These are phyloP conservation scores for Blumeria graminis DNA, from an alignment of 2,329 filamentous ascomycete genomes.

Conservation along the genomic window DNA sequence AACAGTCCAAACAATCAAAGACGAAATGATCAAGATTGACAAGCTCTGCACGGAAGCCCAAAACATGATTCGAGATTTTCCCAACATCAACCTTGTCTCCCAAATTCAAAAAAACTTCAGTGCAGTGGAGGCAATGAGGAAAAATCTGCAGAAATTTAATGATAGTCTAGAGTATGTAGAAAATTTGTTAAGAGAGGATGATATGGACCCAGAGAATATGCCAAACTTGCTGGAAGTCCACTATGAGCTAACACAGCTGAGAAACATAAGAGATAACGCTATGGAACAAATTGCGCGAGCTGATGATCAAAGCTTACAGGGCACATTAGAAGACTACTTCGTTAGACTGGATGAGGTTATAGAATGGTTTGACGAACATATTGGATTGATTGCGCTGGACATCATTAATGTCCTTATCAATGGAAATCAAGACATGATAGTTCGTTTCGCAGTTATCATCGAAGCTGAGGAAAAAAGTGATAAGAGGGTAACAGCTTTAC, in stretches of 20 bases:
- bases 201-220: slow-evolving; percentile 69
- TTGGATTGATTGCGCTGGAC: slow-evolving; percentile 71
- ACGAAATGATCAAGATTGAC: slow-evolving; percentile 97
- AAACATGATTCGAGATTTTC: slow-evolving; percentile 92
- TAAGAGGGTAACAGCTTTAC: slow-evolving; percentile 67
- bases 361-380: slow-evolving; percentile 87
- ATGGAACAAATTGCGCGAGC: slow-evolving; percentile 82
- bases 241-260: slow-evolving; percentile 72
- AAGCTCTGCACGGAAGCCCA: slow-evolving; percentile 91
- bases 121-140: slow-evolving; percentile 80
- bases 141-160: slow-evolving; percentile 70
- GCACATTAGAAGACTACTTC: slow-evolving; percentile 79
- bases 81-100: slow-evolving; percentile 72
- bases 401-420: slow-evolving; percentile 67
- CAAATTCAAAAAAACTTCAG: slow-evolving; percentile 94
- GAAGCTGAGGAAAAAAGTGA: slow-evolving; percentile 95
- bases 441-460: slow-evolving; percentile 75
- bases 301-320: slow-evolving; percentile 48
- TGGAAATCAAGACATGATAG: slow-evolving; percentile 73
- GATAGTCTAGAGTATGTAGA: slow-evolving; percentile 53
- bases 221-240: slow-evolving; percentile 75
- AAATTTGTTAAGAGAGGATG: slow-evolving; percentile 57
- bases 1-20: slow-evolving; percentile 78
- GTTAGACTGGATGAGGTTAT: slow-evolving; percentile 64
- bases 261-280: slow-evolving; percentile 87